A percentile compares a stretch with the other conserved stretches of the same genome.
Conservation (phyloP, 129 eudicot genomes). For the Calendula officinalis region DNA sequence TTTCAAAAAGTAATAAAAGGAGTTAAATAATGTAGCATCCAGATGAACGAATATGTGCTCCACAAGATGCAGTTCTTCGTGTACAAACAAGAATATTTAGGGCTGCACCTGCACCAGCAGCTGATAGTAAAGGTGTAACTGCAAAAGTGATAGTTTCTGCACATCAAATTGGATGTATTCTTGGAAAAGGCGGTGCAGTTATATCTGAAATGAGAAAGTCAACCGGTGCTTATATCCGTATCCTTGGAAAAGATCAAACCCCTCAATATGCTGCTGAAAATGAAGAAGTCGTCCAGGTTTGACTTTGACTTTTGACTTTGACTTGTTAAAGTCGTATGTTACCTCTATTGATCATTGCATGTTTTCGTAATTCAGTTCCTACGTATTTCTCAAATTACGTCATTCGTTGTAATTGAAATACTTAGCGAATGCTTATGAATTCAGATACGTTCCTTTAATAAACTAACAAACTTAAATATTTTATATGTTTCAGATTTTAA, state of each 20-base stretch:
- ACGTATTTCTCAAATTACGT: too few species aligned
- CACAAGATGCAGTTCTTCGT: slow-evolving; percentile 92
- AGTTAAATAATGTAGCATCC: slow-evolving; percentile 54
- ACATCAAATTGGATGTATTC: slow-evolving; percentile 91
- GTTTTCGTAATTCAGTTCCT: too few species aligned
- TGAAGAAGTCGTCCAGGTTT: slow-evolving; percentile 94
- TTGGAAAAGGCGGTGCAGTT: slow-evolving; percentile 93
- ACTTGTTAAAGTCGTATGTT: too few species aligned
- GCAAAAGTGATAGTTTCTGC: slow-evolving; percentile 81
- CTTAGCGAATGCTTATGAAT: not conserved
- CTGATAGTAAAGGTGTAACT: slow-evolving; percentile 54
- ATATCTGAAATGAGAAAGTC: slow-evolving; percentile 89
- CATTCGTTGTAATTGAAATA: too few species aligned
- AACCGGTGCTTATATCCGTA: slow-evolving; percentile 86
- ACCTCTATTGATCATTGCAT: too few species aligned
- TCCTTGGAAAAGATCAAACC: slow-evolving; percentile 77
- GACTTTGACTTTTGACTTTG: not conserved
- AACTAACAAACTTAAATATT: too few species aligned
- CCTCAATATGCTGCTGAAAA: slow-evolving; percentile 71
- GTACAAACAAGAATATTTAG: slow-evolving; percentile 75
- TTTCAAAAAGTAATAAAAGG: slow-evolving; percentile 1
- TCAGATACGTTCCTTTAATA: too few species aligned
- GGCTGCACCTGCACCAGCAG: slow-evolving; percentile 40
- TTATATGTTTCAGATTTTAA: too few species aligned
- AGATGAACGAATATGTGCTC: slow-evolving; percentile 74